Conservation (phyloP, 345 rosid genomes). For the Corchorus olitorius region DNA sequence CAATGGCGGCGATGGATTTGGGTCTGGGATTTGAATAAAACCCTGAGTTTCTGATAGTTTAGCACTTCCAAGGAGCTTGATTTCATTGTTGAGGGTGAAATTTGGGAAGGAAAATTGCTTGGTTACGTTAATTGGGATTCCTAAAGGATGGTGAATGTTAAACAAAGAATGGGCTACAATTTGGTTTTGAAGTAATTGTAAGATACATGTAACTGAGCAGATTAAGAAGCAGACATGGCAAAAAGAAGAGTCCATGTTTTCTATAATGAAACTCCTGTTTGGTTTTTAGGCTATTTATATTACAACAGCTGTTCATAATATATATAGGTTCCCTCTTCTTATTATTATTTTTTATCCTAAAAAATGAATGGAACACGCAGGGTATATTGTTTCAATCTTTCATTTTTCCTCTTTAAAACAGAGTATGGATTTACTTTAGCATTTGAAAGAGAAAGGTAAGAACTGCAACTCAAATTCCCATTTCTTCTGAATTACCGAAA, state of each 20-base stretch:
- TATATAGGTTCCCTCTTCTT: background rate
- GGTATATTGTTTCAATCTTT: background rate
- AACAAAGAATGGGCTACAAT: background rate
- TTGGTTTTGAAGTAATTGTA: background rate
- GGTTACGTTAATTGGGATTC: background rate
- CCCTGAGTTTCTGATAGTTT: background rate
- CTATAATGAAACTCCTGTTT: background rate
- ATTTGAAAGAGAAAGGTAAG: background rate
- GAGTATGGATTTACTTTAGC: too few species aligned
- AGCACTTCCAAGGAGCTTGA: slow-evolving; percentile 4
- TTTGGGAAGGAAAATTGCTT: slow-evolving; percentile 1
- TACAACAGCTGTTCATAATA: background rate
- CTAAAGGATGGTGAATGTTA: background rate
- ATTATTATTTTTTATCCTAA: background rate
- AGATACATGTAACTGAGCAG: background rate
- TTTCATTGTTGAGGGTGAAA: background rate
- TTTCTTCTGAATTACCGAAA: too few species aligned
- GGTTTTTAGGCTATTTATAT: background rate
- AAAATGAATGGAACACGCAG: background rate
- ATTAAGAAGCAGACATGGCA: background rate
- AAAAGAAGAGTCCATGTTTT: background rate
- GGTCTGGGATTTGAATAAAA: slow-evolving; percentile 2
- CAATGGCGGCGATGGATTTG: background rate
- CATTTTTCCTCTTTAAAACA: too few species aligned
- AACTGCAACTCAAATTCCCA: too few species aligned